Evolutionary conservation across 208 protist species (phyloP).

Genomic region (Entamoeba histolytica): DNA sequence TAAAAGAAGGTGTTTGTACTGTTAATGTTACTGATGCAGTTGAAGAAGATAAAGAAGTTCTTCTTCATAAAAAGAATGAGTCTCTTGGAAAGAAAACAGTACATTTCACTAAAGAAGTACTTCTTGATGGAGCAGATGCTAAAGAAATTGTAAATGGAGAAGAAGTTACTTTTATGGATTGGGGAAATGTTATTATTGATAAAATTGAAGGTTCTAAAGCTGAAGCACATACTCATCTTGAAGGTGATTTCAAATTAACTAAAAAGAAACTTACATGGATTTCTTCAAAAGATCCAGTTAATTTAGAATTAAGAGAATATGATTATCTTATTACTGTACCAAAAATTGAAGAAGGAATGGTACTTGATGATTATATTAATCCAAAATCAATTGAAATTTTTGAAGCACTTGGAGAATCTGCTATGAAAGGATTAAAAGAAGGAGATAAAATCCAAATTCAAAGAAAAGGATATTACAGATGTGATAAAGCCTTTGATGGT

Average conservation of each 20-base stretch:
- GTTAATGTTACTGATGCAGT: not conserved
- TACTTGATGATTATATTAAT: slow-evolving; percentile 69
- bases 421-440: not conserved
- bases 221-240: slow-evolving; percentile 53
- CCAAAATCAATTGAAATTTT: slow-evolving; percentile 48
- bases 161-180: slow-evolving; percentile 90
- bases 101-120: slow-evolving; percentile 38
- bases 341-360: slow-evolving; percentile 61
- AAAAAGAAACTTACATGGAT: slow-evolving; percentile 83
- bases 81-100: slow-evolving; percentile 63
- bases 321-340: slow-evolving; percentile 80
- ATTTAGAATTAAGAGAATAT: slow-evolving; percentile 60
- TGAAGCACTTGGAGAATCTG: not conserved
- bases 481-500: not conserved
- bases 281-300: slow-evolving; percentile 13
- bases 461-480: not conserved
- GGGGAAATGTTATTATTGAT: slow-evolving; percentile 70
- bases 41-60: slow-evolving; percentile 11
- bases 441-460: not conserved
- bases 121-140: slow-evolving; percentile 66
- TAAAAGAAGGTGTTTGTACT: slow-evolving; percentile 9
- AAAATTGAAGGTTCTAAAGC: slow-evolving; percentile 43
- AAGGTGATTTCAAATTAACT: slow-evolving; percentile 78
- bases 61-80: slow-evolving; percentile 70
- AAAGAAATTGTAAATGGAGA: slow-evolving; percentile 54